These are phyloP conservation scores for Sporobolomyces phaffii DNA, from an alignment of 768 basidiomycete species.

Conservation along the genomic window DNA sequence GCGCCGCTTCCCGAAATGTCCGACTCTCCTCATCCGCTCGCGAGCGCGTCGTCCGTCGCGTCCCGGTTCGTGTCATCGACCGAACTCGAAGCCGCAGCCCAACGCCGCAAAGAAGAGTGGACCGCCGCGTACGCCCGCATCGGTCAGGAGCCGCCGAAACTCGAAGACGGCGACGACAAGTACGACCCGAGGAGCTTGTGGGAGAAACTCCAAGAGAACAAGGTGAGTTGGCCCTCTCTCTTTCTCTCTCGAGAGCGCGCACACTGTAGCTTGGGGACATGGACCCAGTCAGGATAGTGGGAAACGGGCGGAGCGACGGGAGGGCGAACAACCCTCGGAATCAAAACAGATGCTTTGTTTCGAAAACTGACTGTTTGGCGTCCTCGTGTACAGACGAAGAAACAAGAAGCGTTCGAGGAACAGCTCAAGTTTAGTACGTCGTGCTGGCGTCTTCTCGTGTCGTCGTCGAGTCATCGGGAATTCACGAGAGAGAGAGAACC, in stretches of 20 bases:
- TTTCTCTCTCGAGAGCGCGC: background rate
- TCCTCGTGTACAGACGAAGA: conserved; percentile 41
- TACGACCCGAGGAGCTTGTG: conserved; percentile 48
- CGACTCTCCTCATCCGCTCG: background rate
- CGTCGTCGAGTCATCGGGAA: too few relatives aligned
- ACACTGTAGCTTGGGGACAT: too few relatives aligned
- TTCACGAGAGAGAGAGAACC: background rate
- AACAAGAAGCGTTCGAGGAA: conserved; percentile 49
- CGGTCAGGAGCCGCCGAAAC: conserved; percentile 47
- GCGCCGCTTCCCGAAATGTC: too few relatives aligned
- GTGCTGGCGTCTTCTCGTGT: background rate
- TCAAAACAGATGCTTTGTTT: too few relatives aligned
- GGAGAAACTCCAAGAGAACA: conserved; percentile 46
- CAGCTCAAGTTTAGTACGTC: conserved; percentile 47
- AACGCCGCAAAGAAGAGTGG: conserved; percentile 47
- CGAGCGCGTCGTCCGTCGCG: conserved; percentile 28
- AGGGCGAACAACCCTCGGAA: background rate
- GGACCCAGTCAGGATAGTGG: background rate
- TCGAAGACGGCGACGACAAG: conserved; percentile 38
- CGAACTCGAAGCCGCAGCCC: conserved; percentile 47
- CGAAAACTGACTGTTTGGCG: too few relatives aligned
- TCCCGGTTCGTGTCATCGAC: conserved; percentile 48
- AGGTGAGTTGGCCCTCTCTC: conserved; percentile 33
- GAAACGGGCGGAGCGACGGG: background rate
- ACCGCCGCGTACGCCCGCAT: conserved; percentile 48